Evolutionary conservation across 495 filamentous ascomycete genomes (phyloP), one percentile per base, ranked within the genome.

Genomic region (Podospora pseudoanserina): DNA sequence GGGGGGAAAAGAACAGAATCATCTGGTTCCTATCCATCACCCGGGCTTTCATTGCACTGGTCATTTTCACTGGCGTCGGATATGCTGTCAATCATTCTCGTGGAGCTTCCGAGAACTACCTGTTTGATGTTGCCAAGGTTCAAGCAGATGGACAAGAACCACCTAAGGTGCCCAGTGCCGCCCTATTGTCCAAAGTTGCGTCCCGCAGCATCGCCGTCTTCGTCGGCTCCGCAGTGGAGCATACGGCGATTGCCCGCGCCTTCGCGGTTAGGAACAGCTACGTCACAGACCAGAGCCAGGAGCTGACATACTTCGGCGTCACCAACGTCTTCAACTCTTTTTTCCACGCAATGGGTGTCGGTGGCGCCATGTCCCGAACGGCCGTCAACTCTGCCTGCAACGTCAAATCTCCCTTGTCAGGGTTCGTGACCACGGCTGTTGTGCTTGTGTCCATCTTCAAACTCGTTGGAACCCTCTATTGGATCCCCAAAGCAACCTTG

Each of bases 271-370:
- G 74, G 64, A 83, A 86, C 73, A 77, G 79, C 69, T 86, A 86
- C 64, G 71, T 77, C 27, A 74, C 81, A 63, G 82, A 85, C 63
- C 78, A 80, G 70, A 81, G 75, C 32, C 82, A 84, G 65, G 83
- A 85, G 67, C 78, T 85, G 26, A 79, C 75, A 62, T 84, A 80
- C 71, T 77, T 82, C 60, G 83, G 83, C 32, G 70, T 83, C 20
- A 76, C 78, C 11, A 84, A 84, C 71, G 75, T 85, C 54, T 68
- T 84, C 67, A 83, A 83, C 76, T 78, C 77, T 53, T 85, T 83
- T 76, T 84, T 82, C 71, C 79, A 75, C 63, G 68, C 69, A n/a
- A 82, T 84, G 79, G 79, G 80, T 26, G 76, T 82, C 59, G 81
- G 81, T 65, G 83, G 82, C 49, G 81, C 81, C 60, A 82, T 84